phyloP scores from a whole-genome alignment of 2,329 filamentous ascomycete species.

The Monosporascus sp. region DNA sequence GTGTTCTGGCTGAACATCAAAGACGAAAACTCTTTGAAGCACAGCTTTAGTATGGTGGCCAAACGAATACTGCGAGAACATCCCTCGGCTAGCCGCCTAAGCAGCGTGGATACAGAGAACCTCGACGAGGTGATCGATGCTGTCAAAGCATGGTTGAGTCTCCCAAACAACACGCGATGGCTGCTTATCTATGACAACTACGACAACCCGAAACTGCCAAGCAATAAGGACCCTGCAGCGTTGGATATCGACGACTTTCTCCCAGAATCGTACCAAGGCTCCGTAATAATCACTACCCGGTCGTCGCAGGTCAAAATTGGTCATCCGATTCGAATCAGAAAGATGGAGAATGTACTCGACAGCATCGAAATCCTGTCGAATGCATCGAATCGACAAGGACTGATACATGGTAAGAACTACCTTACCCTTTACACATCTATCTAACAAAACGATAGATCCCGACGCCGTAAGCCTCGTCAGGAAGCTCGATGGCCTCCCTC shows the following conservation, averaged over 20 bases:
- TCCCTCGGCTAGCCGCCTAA: conserved; percentile 5
- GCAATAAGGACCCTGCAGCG: conserved; percentile 9
- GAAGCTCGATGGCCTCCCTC: conserved; percentile 38
- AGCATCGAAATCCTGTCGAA: conserved; percentile 26
- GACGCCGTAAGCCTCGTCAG: conserved; percentile 25
- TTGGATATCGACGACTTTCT: conserved; percentile 30
- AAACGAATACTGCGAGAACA: conserved; percentile 10
- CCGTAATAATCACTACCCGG: conserved; percentile 36
- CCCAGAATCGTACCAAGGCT: conserved; percentile 32
- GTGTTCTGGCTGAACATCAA: conserved; percentile 15
- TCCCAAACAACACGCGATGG: conserved; percentile 30
- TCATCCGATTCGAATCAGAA: conserved; percentile 24
- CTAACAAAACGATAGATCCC: conserved; percentile 18
- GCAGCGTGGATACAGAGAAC: conserved; percentile 2
- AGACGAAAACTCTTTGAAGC: conserved; percentile 7
- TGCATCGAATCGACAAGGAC: conserved; percentile 18
- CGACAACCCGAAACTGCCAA: conserved; percentile 29
- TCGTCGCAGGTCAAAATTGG: conserved; percentile 27
- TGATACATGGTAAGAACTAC: conserved; percentile 21
- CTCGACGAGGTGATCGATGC: conserved; percentile 21
- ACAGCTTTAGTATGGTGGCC: conserved; percentile 11
- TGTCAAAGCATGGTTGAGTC: conserved; percentile 33
- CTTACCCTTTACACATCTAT: not conserved
- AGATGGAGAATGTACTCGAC: conserved; percentile 25
- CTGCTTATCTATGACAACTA: conserved; percentile 38